Base-by-base conservation (phyloP, 2,329 filamentous ascomycete species). In the Capronia epimyces region DNA sequence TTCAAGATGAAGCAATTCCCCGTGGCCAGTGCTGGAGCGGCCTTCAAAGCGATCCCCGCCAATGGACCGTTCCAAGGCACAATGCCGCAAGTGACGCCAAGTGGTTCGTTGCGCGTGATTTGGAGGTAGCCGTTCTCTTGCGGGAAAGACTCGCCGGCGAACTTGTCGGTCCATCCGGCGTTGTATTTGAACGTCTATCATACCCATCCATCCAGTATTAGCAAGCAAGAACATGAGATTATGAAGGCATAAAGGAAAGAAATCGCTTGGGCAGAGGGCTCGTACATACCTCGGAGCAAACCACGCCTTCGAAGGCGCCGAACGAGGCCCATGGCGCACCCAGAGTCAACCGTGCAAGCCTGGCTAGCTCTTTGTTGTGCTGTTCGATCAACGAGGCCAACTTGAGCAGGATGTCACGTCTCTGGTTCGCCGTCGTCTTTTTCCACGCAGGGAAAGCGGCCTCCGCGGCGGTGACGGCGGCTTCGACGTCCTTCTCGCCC, bases 171-270 rank as follows among this genome's bases (percentile, higher is more conserved):
- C 65, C 70, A 69, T 2, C 66, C 66, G 37, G 64, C 64, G 27
- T 66, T 66, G 59, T 71, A 71, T 15, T 21, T 27, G 27, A 52
- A 40, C 12, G 39, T n/a, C n/a, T n/a, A n/a, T n/a, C n/a, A n/a
- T n/a, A n/a, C n/a, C n/a, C n/a, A n/a, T n/a, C n/a, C n/a, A 60
- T 75, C 73, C 73, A 72, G 16, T 66, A 65, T 10, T 72, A 72
- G 50, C 75, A 74, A n/a, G 81, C 77, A 2, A 72, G 67, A 66
- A 85, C 87, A 3, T n/a, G n/a, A n/a, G n/a, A n/a, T n/a, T n/a
- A n/a, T n/a, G n/a, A n/a, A n/a, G n/a, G n/a, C n/a, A n/a, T n/a
- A n/a, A n/a, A n/a, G n/a, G n/a, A n/a, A n/a, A n/a, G n/a, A n/a
- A n/a, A n/a, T n/a, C n/a, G n/a, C n/a, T n/a, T n/a, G n/a, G n/a